Percentiles rank a stretch among this genome's conserved stretches.
Evolutionary conservation across 2,329 filamentous ascomycete species (phyloP).

Genomic region (Cercospora sesami): DNA sequence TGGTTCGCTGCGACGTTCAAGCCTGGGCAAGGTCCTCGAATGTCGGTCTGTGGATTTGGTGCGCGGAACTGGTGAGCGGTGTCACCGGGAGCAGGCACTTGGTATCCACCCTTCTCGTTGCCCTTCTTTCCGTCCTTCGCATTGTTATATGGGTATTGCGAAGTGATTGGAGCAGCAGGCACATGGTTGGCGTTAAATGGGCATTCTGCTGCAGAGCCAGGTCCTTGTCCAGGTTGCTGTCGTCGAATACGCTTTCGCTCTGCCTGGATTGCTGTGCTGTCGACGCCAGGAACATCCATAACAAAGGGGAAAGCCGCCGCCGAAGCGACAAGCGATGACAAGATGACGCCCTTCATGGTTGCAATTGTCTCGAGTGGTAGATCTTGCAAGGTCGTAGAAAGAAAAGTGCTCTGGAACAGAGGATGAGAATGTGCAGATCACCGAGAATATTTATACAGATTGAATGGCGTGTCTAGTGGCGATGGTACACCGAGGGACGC

Average conservation of each 20-base stretch:
- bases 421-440: background rate
- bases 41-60: constrained; percentile 40
- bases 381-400: background rate
- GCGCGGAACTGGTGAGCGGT: constrained; percentile 42
- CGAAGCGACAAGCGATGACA: constrained; percentile 25
- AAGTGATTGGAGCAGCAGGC: constrained; percentile 38
- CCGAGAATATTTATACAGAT: constrained; percentile 8
- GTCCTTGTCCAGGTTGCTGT: constrained; percentile 18
- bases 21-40: constrained; percentile 40
- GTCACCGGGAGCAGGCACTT: constrained; percentile 48
- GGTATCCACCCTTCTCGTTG: constrained; percentile 45
- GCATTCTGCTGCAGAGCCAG: constrained; percentile 37
- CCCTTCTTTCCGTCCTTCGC: constrained; percentile 47
- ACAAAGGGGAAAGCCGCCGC: constrained; percentile 45
- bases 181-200: constrained; percentile 45
- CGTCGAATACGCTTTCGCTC: constrained; percentile 17
- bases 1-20: constrained; percentile 30
- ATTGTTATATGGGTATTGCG: constrained; percentile 45
- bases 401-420: background rate
- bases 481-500: constrained; percentile 12
- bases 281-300: constrained; percentile 40
- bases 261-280: constrained; percentile 32
- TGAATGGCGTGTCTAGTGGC: background rate
- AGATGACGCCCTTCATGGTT: constrained; percentile 33
- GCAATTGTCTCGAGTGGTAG: background rate